phyloP scores from a whole-genome alignment of 1,139 yeast genomes.

The Suhomyces ambrosiae region DNA sequence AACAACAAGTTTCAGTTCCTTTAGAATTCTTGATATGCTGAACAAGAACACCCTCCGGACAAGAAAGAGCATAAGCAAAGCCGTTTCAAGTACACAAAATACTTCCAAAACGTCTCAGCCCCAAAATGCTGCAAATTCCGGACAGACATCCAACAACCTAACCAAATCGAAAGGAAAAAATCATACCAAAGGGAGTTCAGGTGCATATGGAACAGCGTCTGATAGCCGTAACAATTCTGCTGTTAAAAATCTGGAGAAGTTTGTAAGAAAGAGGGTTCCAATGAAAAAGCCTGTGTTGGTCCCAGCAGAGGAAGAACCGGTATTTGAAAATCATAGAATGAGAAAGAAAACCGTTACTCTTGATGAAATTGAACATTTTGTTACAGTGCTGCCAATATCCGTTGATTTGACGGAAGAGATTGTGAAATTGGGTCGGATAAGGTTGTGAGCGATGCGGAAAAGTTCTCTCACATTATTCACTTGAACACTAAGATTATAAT shows the following conservation, averaged over 20 bases:
- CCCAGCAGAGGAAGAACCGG: not conserved
- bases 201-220: not conserved
- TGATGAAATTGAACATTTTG: not conserved
- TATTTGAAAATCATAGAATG: not conserved
- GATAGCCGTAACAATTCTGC: not conserved
- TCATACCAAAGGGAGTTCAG: not conserved
- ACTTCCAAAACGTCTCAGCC: not conserved
- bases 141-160: not conserved
- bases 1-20: too few relatives aligned
- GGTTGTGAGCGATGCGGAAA: too few relatives aligned
- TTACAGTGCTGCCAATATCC: not conserved
- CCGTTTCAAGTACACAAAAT: not conserved
- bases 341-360: not conserved
- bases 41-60: not conserved
- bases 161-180: not conserved
- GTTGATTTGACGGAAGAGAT: not conserved
- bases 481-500: too few relatives aligned
- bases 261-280: not conserved
- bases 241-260: not conserved
- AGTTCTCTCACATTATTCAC: too few relatives aligned
- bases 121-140: conserved; percentile 3
- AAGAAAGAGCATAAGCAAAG: not conserved
- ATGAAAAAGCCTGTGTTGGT: not conserved
- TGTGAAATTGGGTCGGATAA: not conserved
- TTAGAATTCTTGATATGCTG: not conserved